Percentiles rank a stretch among this genome's conserved stretches.
These are phyloP conservation scores for Boletales sp. DNA, from an alignment of 768 basidiomycete species.

Conservation along the genomic window DNA sequence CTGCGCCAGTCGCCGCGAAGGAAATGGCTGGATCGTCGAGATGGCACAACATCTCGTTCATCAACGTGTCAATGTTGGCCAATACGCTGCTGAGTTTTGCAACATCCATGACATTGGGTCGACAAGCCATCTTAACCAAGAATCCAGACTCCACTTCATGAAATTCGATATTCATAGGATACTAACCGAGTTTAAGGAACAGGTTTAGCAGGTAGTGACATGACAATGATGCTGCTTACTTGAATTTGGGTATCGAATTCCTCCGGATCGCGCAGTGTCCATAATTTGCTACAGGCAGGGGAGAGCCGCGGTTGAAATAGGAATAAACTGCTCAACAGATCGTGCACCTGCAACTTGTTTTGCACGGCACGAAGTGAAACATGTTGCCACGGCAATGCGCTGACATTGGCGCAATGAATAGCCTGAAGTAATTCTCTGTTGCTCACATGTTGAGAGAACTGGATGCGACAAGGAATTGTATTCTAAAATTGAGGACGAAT, in stretches of 20 bases:
- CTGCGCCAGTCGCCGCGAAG: background rate
- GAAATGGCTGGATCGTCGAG: constrained; percentile 13
- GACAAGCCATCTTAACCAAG: constrained; percentile 35
- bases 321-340: constrained; percentile 42
- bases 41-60: constrained; percentile 18
- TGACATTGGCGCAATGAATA: constrained; percentile 38
- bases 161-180: constrained; percentile 43
- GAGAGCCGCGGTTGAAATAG: constrained; percentile 37
- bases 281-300: constrained; percentile 6
- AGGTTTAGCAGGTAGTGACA: background rate
- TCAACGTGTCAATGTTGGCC: constrained; percentile 14
- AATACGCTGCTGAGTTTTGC: constrained; percentile 17
- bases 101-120: constrained; percentile 25
- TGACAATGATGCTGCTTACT: constrained; percentile 22
- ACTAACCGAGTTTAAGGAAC: constrained; percentile 26
- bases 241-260: constrained; percentile 20
- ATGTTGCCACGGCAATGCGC: constrained; percentile 43
- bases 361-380: constrained; percentile 43
- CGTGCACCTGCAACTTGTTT: constrained; percentile 24
- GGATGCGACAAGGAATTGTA: constrained; percentile 43
- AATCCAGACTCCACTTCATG: constrained; percentile 30
- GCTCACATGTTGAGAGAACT: constrained; percentile 17
- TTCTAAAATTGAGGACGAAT: constrained; percentile 29
- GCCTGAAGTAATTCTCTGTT: constrained; percentile 35
- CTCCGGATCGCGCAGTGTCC: constrained; percentile 19